Base-by-base conservation (phyloP, 2,329 filamentous ascomycete genomes). In the Hymenoscyphus occultus region DNA sequence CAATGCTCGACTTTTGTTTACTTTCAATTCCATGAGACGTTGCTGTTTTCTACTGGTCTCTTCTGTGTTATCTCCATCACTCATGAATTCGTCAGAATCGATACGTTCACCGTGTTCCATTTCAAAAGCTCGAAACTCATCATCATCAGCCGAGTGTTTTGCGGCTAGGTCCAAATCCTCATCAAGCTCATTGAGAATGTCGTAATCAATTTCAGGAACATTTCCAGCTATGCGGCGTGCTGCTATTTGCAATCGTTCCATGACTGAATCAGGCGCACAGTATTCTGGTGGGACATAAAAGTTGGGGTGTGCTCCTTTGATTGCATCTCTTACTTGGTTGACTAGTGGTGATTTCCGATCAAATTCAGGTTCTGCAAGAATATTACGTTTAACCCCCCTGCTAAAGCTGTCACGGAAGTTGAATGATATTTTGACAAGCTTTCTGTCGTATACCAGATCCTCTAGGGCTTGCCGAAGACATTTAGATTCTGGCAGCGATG, bases 221-320 rank as follows among this genome's bases (percentile, higher is more conserved):
- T 60, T 42, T 2, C 42, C 32, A 7, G 39, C 19, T 14, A 57
- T 39, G 40, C 45, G 31, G n/a, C 51, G 58, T 13, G 40, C 64
- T 22, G 51, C 62, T 5, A 42, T 64, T 39, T 71, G 65, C 14
- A 76, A 56, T 59, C 62, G 69, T 5, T 61, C 56, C 4, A 72
- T 61, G 35, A 73, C 61, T 2, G 40, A 57, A 22, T 65, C 65
- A 14, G 70, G 64, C 54, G 73, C 71, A n/a, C 67, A 61, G 63
- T 73, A 70, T n/a, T 64, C 56, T 6, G 66, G 59, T 16, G 74
- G 74, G 28, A 74, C 59, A 64, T 75, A 74, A 59, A 64, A 67
- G 14, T 62, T 61, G n/a, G 74, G 73, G 56, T 70, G 62, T 3
- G 59, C 59, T 31, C 65, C 61, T 61, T 67, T 62, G 28, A 74